These are phyloP conservation scores for Rhodotorula babjevae DNA, from an alignment of 768 basidiomycete species.

Conservation along the genomic window DNA sequence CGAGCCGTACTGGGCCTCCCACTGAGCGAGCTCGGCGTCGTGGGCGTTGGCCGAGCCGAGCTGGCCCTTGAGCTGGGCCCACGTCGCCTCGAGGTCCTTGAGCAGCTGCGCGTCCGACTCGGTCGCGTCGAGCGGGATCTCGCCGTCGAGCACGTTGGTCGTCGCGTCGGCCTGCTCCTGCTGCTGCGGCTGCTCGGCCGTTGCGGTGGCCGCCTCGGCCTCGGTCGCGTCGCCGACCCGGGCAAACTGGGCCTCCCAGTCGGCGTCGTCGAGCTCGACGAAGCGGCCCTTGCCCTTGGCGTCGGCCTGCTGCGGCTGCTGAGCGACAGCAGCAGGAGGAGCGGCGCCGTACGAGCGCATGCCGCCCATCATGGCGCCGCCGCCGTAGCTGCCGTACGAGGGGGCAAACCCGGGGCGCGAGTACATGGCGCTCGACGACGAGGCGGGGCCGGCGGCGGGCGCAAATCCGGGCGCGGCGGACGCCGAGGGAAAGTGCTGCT, in stretches of 20 bases:
- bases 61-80: slow-evolving; percentile 33
- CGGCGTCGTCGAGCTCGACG: slow-evolving; percentile 43
- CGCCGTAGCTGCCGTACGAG: slow-evolving; percentile 24
- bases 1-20: slow-evolving; percentile 44
- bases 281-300: slow-evolving; percentile 66
- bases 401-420: slow-evolving; percentile 26
- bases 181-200: neutral
- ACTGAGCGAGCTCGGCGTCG: slow-evolving; percentile 40
- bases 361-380: slow-evolving; percentile 15
- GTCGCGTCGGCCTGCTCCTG: slow-evolving; percentile 5
- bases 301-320: neutral
- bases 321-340: neutral
- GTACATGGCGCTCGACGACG: slow-evolving; percentile 3
- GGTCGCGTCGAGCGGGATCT: slow-evolving; percentile 26
- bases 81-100: slow-evolving; percentile 40
- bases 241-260: slow-evolving; percentile 44
- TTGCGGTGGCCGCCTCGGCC: neutral
- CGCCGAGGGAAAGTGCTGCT: slow-evolving; percentile 13
- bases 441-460: neutral
- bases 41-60: slow-evolving; percentile 12
- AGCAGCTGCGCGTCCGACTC: slow-evolving; percentile 37
- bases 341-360: neutral
- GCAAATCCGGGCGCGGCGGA: neutral
- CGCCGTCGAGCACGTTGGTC: slow-evolving; percentile 30
- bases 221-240: neutral